phyloP scores from a whole-genome alignment of 192 early-diverging fungal species.

The Entophlyctis helioformis region DNA sequence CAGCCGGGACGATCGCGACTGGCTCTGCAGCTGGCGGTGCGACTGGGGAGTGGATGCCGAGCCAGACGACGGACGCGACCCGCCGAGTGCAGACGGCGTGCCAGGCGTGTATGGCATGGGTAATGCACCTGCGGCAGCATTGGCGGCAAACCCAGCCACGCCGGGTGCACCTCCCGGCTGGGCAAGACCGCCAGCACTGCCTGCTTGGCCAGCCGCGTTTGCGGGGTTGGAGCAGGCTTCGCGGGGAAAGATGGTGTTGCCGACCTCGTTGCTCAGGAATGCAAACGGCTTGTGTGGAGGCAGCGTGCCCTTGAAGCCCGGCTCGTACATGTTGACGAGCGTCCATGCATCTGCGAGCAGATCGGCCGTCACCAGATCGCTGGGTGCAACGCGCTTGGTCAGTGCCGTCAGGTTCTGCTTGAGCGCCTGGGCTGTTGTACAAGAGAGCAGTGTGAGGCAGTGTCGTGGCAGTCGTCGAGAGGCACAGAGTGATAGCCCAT shows the following conservation, averaged over 20 bases:
- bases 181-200: too few relatives aligned
- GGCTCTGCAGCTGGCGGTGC: too few relatives aligned
- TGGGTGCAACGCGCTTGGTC: not conserved
- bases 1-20: too few relatives aligned
- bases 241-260: slow-evolving; percentile 1
- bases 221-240: not conserved
- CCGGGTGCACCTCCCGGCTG: too few relatives aligned
- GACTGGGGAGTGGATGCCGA: too few relatives aligned
- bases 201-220: not conserved
- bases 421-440: not conserved
- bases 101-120: too few relatives aligned
- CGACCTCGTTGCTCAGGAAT: not conserved
- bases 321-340: slow-evolving; percentile 2
- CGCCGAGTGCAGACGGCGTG: too few relatives aligned
- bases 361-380: not conserved
- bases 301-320: slow-evolving; percentile 7
- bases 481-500: not conserved
- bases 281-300: not conserved
- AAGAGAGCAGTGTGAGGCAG: too few relatives aligned
- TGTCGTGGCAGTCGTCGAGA: not conserved
- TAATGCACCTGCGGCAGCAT: too few relatives aligned
- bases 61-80: too few relatives aligned
- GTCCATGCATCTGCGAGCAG: not conserved
- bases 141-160: too few relatives aligned
- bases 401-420: slow-evolving; percentile 1